These are phyloP conservation scores for Axilococcus clingmanii DNA, from an alignment of 139 green algal genomes.

Conservation along the genomic window DNA sequence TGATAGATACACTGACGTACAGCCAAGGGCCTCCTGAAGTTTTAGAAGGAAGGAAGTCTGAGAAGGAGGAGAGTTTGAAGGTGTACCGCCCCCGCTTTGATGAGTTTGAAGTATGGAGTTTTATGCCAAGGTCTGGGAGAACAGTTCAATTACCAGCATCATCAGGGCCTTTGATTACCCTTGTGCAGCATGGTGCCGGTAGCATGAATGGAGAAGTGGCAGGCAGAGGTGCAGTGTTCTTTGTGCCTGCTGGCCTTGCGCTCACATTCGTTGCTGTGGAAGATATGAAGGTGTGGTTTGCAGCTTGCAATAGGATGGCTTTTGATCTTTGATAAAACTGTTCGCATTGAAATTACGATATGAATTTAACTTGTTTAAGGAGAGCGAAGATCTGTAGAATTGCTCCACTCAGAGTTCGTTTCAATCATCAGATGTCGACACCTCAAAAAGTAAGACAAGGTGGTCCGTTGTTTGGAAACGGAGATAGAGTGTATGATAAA, in stretches of 20 bases:
- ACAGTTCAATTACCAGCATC: constrained; percentile 5
- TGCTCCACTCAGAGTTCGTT: too few relatives aligned
- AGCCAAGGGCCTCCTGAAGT: constrained; percentile 29
- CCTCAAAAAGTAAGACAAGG: too few relatives aligned
- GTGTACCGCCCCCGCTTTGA: constrained; percentile 47
- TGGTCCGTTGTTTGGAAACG: too few relatives aligned
- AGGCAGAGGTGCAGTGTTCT: constrained; percentile 18
- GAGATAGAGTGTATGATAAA: too few relatives aligned
- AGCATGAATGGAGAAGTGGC: not conserved
- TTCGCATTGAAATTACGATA: too few relatives aligned
- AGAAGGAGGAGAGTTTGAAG: not conserved
- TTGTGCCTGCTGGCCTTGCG: constrained; percentile 14
- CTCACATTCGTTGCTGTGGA: constrained; percentile 3
- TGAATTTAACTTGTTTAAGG: too few relatives aligned
- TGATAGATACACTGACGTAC: constrained; percentile 90
- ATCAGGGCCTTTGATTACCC: constrained; percentile 10
- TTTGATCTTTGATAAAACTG: constrained; percentile 7
- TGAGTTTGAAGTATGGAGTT: constrained; percentile 93
- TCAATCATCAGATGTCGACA: too few relatives aligned
- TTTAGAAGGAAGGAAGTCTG: not conserved
- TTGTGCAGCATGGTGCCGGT: constrained; percentile 16
- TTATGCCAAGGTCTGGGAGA: constrained; percentile 19
- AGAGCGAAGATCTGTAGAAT: too few relatives aligned
- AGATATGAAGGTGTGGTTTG: constrained; percentile 10
- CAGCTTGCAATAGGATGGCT: constrained; percentile 19